These are phyloP conservation scores for Aspergillus sp. DNA, from an alignment of 2,329 filamentous ascomycete genomes.

Conservation along the genomic window DNA sequence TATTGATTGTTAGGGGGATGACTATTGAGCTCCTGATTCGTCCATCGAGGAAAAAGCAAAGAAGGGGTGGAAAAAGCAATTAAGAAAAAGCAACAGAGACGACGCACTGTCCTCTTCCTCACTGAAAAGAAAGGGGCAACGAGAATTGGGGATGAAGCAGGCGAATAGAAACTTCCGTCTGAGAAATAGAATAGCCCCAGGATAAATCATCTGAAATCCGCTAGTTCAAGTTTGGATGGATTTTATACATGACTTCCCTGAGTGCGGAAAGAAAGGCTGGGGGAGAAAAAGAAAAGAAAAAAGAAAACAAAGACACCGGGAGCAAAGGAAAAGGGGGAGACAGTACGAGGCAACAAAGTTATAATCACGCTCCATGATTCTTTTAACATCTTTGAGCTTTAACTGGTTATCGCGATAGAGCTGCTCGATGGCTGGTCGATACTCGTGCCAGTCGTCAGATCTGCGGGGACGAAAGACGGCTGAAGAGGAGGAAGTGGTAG, in stretches of 20 bases:
- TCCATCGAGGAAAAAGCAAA: constrained; percentile 10
- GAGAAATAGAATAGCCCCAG: not conserved
- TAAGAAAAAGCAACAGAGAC: not conserved
- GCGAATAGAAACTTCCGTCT: constrained; percentile 2
- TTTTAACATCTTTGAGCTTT: constrained; percentile 37
- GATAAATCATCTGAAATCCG: not conserved
- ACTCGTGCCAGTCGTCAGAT: constrained; percentile 39
- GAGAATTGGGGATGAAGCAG: not conserved
- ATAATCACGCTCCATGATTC: constrained; percentile 37
- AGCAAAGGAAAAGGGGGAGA: constrained; percentile 8
- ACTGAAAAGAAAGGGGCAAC: not conserved
- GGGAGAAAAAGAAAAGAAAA: not conserved
- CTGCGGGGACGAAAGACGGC: constrained; percentile 34
- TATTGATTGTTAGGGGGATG: constrained; percentile 17
- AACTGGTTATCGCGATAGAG: constrained; percentile 37
- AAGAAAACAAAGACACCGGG: not conserved
- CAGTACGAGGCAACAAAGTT: constrained; percentile 37
- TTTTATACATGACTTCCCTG: not conserved
- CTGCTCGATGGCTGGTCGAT: constrained; percentile 34
- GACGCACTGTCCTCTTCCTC: constrained; percentile 5
- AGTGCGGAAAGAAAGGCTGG: not conserved
- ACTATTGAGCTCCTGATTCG: constrained; percentile 1
- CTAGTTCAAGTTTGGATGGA: not conserved
- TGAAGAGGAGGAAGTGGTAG: constrained; percentile 16
- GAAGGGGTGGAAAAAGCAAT: constrained; percentile 8